Base-by-base conservation (phyloP, 225 moss, liverwort and hornwort species). In the Bryum argenteum region DNA sequence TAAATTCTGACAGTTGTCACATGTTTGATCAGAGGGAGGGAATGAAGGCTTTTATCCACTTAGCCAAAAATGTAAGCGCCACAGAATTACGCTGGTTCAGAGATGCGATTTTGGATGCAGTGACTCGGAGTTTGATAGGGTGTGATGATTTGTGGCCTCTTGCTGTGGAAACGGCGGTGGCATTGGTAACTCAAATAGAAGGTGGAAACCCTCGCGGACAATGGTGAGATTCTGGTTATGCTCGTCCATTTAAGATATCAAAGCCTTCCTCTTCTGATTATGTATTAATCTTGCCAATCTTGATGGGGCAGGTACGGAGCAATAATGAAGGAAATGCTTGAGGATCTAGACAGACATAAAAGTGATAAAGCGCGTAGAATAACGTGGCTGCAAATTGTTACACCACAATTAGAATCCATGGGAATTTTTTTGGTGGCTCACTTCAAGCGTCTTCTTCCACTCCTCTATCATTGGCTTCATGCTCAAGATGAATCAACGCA, bases 141-240 rank as follows among this genome's bases (percentile, higher is more conserved):
- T 87, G 82, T 73, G 91, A 78, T 59, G 90, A 91, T 56, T 88
- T 92, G 58, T 98, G 98, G 98, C 71, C 90, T 48, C 64, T 89
- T 75, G 94, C 92, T 70, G 92, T 98, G 82, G 83, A 88, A 78
- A 87, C 89, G 88, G 88, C 94, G 42, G 92, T 98, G 55, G 82
- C 73, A 57, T 64, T 87, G 45, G 98, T 98, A 61, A 91, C 80
- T 48, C 65, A 60, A 66, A 90, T 88, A 22, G 98, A 94, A 77
- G 89, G 85, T 65, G 85, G 56, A 72, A 91, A 98, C 64, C 75
- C 85, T 22, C 92, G 94, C 42, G 85, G 89, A 54, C 70, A 79
- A 37, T 94, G 94, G 98, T 98, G 77, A 83, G 90, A 73, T 67
- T 33, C 40, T 68, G 43, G 19, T 67, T 42, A 37, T 65, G 22